A percentile compares a stretch with the other conserved stretches of the same genome.
These are phyloP conservation scores for Saccharomycopsis sp. DNA, from an alignment of 805 yeast species.

Conservation along the genomic window DNA sequence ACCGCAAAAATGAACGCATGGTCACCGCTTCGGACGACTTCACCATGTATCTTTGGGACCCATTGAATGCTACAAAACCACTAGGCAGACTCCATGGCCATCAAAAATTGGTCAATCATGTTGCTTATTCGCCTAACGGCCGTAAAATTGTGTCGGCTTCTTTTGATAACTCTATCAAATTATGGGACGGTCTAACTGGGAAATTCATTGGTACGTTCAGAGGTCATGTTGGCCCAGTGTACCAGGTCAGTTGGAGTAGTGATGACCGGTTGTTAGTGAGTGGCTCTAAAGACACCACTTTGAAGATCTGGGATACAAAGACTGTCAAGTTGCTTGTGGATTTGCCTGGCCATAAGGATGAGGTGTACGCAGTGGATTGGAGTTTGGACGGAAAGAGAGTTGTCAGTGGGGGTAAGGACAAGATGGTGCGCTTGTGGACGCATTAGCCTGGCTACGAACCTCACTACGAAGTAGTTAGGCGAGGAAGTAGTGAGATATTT, in stretches of 20 bases:
- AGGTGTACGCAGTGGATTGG: constrained; percentile 97
- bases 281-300: constrained; percentile 92
- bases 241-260: constrained; percentile 96
- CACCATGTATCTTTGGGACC: constrained; percentile 98
- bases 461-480: no score
- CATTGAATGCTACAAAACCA: constrained; percentile 72
- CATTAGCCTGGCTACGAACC: constrained; percentile 33
- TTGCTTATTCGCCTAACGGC: constrained; percentile 93
- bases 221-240: constrained; percentile 97
- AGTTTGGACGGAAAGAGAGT: constrained; percentile 89
- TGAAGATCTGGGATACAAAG: constrained; percentile 93
- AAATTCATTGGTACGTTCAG: constrained; percentile 83
- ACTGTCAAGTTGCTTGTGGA: constrained; percentile 80
- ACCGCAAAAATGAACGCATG: constrained; percentile 51
- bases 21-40: constrained; percentile 96
- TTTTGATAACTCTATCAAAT: constrained; percentile 88
- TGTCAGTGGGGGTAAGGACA: constrained; percentile 97
- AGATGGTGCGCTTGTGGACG: constrained; percentile 92
- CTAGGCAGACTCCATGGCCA: constrained; percentile 94
- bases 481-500: no score
- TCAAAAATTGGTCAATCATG: constrained; percentile 94
- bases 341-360: constrained; percentile 94
- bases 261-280: constrained; percentile 88
- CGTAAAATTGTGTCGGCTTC: constrained; percentile 85
- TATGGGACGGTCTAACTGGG: constrained; percentile 95